Base-by-base conservation (phyloP, 2,329 filamentous ascomycete genomes). In the Pseudogymnoascus sp. region DNA sequence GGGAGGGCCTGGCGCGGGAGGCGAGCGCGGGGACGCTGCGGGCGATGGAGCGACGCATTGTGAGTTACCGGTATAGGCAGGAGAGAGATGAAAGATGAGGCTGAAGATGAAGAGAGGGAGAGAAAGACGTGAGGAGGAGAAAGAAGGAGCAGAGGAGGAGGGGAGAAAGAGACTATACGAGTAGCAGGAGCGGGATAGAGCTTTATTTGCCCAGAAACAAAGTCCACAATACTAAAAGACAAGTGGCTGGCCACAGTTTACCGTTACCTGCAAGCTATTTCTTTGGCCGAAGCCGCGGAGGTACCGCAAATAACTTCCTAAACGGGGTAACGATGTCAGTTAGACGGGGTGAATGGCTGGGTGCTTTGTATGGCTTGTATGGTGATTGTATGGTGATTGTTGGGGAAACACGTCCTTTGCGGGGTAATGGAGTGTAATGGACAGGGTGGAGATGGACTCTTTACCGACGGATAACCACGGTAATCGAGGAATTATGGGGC, bases 11-110 rank as follows among this genome's bases (percentile, higher is more conserved):
- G 66, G 65, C 63, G 33, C 58, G 35, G 62, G 62, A 65, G 66
- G 67, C 65, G 41, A 65, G 64, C 31, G 68, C 67, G 65, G 69
- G 66, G 63, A 71, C 64, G 61, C 65, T 65, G 65, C 69, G 64
- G 55, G 68, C 64, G 52, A 73, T 63, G 41, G 66, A 65, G 63
- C 71, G 68, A 68, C 71, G 70, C 72, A 74, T 74, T 37, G 63
- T 71, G 33, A 12, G 14, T 8, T 33, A 16, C 25, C 18, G 37
- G 37, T 1, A 21, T 55, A 21, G 40, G 21, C 7, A 21, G 40
- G 21, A 7, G 23, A 23, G 23, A 25, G 28, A 18, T 28, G 31
- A 41, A 11, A 59, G 5, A 8, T 52, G 60, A 58, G 23, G 25
- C 9, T 21, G 16, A 21, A 28, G 31, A 62, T 38, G 28, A 59